Base-by-base conservation (phyloP, 345 rosid genomes). In the Citrus inodora region DNA sequence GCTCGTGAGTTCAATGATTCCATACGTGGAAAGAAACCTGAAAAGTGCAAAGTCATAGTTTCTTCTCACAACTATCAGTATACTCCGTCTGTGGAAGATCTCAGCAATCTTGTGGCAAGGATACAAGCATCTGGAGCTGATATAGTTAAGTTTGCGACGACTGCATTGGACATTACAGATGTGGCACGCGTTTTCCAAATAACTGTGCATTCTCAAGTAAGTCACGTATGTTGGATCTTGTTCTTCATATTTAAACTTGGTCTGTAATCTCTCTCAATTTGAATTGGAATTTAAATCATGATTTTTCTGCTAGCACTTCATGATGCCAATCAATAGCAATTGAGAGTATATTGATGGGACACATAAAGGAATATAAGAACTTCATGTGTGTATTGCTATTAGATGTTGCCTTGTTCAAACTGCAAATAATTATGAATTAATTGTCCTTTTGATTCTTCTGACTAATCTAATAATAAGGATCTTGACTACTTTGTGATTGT, bases 61-160 rank as follows among this genome's bases (percentile, higher is more conserved):
- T 96, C 99, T 62, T 90, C 97, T 0, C 97, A 96, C 84, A 96
- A 96, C 81, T 93, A 96, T 81, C 83, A 92, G 84, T 83, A 46
- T 73, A 93, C 99, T 79, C 97, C 99, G 8, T 90, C 94, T 59
- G 83, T 83, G 65, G 98, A 93, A 86, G 97, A 91, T 53, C 97
- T 95, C 62, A 86, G 86, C 53, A 88, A 88, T 80, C 94, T 95
- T 78, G 98, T 89, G 79, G 84, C 88, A 51, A 87, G 87, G 76
- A 92, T 93, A 77, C 96, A 88, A 77, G 87, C 89, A 35, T 46
- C 91, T 78, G 98, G 97, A 79, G 98, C 97, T 30, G 97, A 95
- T 70, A 96, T 93, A 65, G 98, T 93, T 70, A 96, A 96, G 86
- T 88, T 93, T 86, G 98, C 95, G 30, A 93, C 97, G 10, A 92